A percentile compares a stretch with the other conserved stretches of the same genome.
These are phyloP conservation scores for Eucalyptus globulus DNA, from an alignment of 345 rosid species.

Conservation along the genomic window DNA sequence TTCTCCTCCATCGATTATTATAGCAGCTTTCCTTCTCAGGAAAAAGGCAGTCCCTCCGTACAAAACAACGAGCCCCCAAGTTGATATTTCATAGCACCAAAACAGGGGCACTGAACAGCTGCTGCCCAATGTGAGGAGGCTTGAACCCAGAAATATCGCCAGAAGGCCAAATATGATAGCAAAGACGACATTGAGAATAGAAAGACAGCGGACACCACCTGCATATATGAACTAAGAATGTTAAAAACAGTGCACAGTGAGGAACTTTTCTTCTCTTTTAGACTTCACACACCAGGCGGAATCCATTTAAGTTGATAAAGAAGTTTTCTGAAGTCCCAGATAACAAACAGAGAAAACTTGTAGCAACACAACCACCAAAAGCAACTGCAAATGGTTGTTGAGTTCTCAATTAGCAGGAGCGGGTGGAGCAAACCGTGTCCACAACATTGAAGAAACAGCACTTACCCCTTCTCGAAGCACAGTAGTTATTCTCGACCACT, in stretches of 20 bases:
- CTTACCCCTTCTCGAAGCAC: conserved; percentile 89
- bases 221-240: neutral
- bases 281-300: neutral
- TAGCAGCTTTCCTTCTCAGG: conserved; percentile 66
- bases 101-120: conserved; percentile 80
- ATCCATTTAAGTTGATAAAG: neutral
- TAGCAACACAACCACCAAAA: neutral
- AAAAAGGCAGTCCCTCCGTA: conserved; percentile 67
- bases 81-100: conserved; percentile 91
- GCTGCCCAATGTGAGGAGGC: conserved; percentile 86
- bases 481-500: conserved; percentile 83
- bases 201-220: conserved; percentile 92
- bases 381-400: neutral
- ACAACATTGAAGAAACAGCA: neutral
- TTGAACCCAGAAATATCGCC: conserved; percentile 81
- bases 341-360: neutral
- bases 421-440: neutral
- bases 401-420: neutral
- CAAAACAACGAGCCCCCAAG: conserved; percentile 72
- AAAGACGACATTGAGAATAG: conserved; percentile 59
- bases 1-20: conserved; percentile 62
- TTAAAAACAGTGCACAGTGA: neutral
- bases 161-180: conserved; percentile 73
- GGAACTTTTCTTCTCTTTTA: neutral
- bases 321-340: neutral